phyloP scores from a whole-genome alignment of 2,329 filamentous ascomycete genomes.

The Fusarium sp. region DNA sequence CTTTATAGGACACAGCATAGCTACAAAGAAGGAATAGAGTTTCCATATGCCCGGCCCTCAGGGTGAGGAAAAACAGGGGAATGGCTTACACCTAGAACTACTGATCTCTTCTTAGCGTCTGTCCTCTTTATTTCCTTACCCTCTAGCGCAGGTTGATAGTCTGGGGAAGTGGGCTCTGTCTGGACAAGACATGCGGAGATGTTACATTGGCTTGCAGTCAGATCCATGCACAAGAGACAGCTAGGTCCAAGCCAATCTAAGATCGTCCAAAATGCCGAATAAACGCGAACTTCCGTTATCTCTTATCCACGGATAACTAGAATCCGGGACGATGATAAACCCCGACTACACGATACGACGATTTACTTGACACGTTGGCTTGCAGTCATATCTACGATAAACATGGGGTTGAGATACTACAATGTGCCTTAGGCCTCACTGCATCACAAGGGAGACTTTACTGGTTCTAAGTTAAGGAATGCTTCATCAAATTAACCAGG shows the following conservation, averaged over 20 bases:
- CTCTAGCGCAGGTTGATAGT: neutral
- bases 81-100: neutral
- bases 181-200: neutral
- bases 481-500: neutral
- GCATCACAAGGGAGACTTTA: neutral
- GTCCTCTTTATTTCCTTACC: neutral
- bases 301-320: neutral
- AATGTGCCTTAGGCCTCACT: neutral
- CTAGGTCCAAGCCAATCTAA: neutral
- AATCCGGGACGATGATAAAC: neutral
- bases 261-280: neutral
- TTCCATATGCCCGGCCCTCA: neutral
- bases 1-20: neutral
- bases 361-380: neutral
- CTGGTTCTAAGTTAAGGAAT: neutral
- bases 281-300: neutral
- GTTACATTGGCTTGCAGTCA: neutral
- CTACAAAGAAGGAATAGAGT: neutral
- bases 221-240: neutral
- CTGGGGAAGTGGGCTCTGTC: conserved; percentile 2
- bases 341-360: too few species aligned
- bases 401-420: too few species aligned
- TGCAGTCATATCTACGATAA: neutral
- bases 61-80: neutral
- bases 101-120: neutral